Conservation (phyloP, 169 alveolate genomes). For the Sarcocystis neurona region DNA sequence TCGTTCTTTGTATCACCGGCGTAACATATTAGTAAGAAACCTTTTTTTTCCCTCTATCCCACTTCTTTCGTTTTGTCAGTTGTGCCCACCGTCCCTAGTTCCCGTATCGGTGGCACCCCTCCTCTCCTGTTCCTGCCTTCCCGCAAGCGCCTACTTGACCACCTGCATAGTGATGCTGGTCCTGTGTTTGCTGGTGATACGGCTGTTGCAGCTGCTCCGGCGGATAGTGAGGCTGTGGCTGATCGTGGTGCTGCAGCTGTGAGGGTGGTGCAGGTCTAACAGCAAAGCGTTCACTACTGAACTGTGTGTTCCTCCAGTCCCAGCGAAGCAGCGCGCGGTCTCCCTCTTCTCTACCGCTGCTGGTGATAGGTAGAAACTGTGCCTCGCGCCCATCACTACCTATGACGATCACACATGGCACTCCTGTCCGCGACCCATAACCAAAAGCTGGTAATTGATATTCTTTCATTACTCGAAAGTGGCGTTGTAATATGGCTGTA, state of each 20-base stretch:
- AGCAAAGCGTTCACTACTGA: constrained; percentile 38
- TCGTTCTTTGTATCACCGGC: too few species aligned
- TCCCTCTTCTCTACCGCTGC: constrained; percentile 78
- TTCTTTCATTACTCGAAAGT: constrained; percentile 67
- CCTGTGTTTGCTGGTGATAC: background rate
- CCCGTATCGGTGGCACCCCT: too few species aligned
- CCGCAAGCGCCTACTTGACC: too few species aligned
- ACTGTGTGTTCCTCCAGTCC: constrained; percentile 60
- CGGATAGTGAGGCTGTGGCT: background rate
- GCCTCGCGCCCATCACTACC: constrained; percentile 77
- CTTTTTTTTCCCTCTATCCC: too few species aligned
- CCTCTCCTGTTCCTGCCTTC: too few species aligned
- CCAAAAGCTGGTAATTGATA: constrained; percentile 7
- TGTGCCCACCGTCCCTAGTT: too few species aligned
- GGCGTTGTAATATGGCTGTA: constrained; percentile 69
- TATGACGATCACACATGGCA: constrained; percentile 72
- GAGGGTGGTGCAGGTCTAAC: constrained; percentile 24
- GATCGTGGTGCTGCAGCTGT: background rate
- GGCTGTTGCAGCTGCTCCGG: background rate
- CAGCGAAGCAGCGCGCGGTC: constrained; percentile 71
- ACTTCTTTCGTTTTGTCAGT: too few species aligned
- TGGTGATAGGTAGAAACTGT: constrained; percentile 71
- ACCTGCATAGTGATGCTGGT: too few species aligned
- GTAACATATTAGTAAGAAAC: too few species aligned
- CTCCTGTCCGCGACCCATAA: constrained; percentile 71